Evolutionary conservation across 139 green algal species (phyloP), one percentile per base, ranked within the genome.

Genomic region (Medakamo hakoo): DNA sequence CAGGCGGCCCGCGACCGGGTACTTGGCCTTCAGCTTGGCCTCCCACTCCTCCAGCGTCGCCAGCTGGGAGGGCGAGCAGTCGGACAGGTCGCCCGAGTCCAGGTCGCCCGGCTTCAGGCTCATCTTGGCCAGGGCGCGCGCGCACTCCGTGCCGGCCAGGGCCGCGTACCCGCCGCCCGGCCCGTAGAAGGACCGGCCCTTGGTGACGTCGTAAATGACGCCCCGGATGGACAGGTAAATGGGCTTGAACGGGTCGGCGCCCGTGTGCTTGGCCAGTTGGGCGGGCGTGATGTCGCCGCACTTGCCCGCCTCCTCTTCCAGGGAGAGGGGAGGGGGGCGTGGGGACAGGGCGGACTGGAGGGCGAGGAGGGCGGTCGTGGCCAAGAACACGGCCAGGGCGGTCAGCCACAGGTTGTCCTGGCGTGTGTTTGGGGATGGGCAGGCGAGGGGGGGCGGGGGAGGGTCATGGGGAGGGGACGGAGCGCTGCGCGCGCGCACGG

Each of bases 181-280:
- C 0, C 82, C 86, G 58, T 88, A 93, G n/a, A 85, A 73, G 25
- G 84, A 69, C 14, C 65, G 65, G 4, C 66, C 76, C 27, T 74
- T 66, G 16, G 72, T 85, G 20, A 93, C 82, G 29, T 94, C 86
- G 21, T 82, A 91, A 1, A 94, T 65, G 5, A 69, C 70, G 24
- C 83, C 81, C 30, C 68, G 49, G 14, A 94, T 60, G 0, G 86
- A 76, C 32, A 93, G 55, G 14, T 87, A 69, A 2, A 88, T 70
- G 0, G 86, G 84, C 56, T 76, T 77, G 19, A 62, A 72, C 21
- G 71, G 83, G 66, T 94, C 86, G 3, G 68, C 73, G 28, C 86
- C 86, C 9, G 71, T 68, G 59, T 85, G 84, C 31, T 76, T 81
- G 18, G 29, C 56, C 56, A 94, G 73, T 27, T 73, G 63, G 3